Conservation (phyloP, 2,329 filamentous ascomycete species). For the Xylaria sp. region DNA sequence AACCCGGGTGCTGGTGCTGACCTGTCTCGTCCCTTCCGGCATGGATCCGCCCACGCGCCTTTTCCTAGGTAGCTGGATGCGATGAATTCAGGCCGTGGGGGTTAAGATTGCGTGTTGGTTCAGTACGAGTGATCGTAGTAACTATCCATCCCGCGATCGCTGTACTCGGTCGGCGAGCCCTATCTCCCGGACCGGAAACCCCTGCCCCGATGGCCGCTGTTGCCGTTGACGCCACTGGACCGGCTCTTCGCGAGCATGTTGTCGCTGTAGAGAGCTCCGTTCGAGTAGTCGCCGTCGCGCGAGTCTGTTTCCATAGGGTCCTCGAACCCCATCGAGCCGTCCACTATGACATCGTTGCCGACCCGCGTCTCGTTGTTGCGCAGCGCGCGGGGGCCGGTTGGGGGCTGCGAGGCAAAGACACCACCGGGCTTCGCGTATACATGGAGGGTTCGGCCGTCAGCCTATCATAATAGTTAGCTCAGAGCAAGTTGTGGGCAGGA, state of each 20-base stretch:
- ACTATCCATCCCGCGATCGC: background rate
- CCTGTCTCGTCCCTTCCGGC: background rate
- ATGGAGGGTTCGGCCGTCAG: slow-evolving; percentile 73
- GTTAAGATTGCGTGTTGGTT: background rate
- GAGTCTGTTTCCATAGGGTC: slow-evolving; percentile 48
- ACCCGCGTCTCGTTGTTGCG: slow-evolving; percentile 36
- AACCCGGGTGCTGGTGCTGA: too few species aligned
- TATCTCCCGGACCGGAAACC: slow-evolving; percentile 31
- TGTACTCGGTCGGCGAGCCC: slow-evolving; percentile 3
- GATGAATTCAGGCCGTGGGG: background rate
- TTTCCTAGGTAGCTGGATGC: background rate
- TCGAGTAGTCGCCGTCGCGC: slow-evolving; percentile 15
- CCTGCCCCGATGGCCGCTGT: slow-evolving; percentile 26
- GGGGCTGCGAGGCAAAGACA: slow-evolving; percentile 31
- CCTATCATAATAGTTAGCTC: slow-evolving; percentile 46
- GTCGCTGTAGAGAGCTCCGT: slow-evolving; percentile 56
- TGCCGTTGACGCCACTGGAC: slow-evolving; percentile 16
- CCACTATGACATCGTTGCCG: slow-evolving; percentile 48
- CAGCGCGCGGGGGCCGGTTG: slow-evolving; percentile 38
- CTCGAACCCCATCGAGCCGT: slow-evolving; percentile 58
- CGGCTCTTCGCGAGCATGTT: slow-evolving; percentile 39
- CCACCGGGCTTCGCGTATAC: slow-evolving; percentile 69
- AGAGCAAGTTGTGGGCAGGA: background rate
- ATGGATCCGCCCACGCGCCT: background rate
- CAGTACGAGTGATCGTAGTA: background rate